phyloP scores from a whole-genome alignment of 2,329 filamentous ascomycete species.

The Cercospora sesami region DNA sequence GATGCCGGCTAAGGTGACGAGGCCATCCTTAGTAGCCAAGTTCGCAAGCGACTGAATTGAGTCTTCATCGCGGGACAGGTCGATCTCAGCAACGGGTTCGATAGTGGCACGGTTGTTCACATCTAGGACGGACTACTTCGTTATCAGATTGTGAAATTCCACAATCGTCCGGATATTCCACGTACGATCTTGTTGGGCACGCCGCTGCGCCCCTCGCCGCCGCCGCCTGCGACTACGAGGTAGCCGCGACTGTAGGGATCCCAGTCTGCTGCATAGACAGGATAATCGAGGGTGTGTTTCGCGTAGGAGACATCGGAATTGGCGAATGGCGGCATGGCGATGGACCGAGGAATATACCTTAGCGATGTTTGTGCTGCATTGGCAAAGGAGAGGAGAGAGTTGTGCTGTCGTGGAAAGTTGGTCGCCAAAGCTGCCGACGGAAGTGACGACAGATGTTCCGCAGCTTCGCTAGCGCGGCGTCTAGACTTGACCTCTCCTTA shows the following conservation, averaged over 20 bases:
- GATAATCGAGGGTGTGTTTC: conserved; percentile 72
- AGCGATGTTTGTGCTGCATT: not conserved
- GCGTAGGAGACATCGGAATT: conserved; percentile 47
- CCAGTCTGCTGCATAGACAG: conserved; percentile 84
- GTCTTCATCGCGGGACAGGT: conserved; percentile 81
- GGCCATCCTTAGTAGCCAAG: conserved; percentile 59
- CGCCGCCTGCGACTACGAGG: conserved; percentile 82
- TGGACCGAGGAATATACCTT: not conserved
- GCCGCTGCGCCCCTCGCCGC: conserved; percentile 76
- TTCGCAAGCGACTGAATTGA: conserved; percentile 80
- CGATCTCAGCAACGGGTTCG: conserved; percentile 66
- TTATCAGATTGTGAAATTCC: not conserved
- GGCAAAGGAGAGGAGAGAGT: not conserved
- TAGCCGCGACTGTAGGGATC: conserved; percentile 75
- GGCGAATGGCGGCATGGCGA: conserved; percentile 19
- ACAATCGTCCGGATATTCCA: conserved; percentile 20
- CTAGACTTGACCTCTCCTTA: not conserved
- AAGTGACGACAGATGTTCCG: not conserved
- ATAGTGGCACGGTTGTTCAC: conserved; percentile 66
- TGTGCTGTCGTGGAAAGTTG: conserved; percentile 2
- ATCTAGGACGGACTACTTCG: conserved; percentile 66
- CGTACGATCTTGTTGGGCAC: conserved; percentile 84
- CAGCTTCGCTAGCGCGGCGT: not conserved
- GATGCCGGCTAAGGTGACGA: conserved; percentile 69
- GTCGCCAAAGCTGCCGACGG: not conserved